Percentiles rank a stretch among this genome's conserved stretches.
Evolutionary conservation across 2,329 filamentous ascomycete species (phyloP).

Genomic region (Pestalotiopsis sp.): DNA sequence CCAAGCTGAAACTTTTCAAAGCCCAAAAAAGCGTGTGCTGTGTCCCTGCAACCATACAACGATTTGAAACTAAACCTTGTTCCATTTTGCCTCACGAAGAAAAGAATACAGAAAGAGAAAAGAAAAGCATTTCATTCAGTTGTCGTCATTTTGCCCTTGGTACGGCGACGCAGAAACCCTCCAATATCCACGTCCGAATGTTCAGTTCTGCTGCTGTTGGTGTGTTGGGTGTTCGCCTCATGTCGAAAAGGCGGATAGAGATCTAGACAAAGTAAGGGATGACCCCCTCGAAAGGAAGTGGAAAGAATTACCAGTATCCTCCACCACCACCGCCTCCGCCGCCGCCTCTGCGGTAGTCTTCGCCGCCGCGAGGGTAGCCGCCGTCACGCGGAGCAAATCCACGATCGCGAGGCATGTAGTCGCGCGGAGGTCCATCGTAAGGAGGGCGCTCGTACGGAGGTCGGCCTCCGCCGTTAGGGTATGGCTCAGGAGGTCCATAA

Average conservation of each 20-base stretch:
- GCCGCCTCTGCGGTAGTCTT: conserved; percentile 34
- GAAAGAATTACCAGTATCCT: conserved; percentile 37
- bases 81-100: conserved; percentile 5
- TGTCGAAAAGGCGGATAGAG: conserved; percentile 15
- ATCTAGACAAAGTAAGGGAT: conserved; percentile 38
- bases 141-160: conserved; percentile 12
- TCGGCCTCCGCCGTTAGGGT: conserved; percentile 56
- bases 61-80: neutral
- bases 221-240: conserved; percentile 16
- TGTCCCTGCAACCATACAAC: conserved; percentile 6
- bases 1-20: conserved; percentile 10
- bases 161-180: conserved; percentile 5
- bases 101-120: conserved; percentile 1
- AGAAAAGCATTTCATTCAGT: neutral
- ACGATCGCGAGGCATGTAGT: conserved; percentile 53
- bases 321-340: conserved; percentile 25
- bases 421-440: conserved; percentile 43
- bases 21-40: conserved; percentile 4
- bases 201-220: conserved; percentile 2
- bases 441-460: conserved; percentile 54
- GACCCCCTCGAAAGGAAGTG: conserved; percentile 25
- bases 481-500: conserved; percentile 62
- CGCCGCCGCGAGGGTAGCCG: conserved; percentile 30
- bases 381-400: conserved; percentile 36
- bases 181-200: neutral